These are phyloP conservation scores for Colletotrichum destructivum DNA, from an alignment of 2,329 filamentous ascomycete species.

Conservation along the genomic window DNA sequence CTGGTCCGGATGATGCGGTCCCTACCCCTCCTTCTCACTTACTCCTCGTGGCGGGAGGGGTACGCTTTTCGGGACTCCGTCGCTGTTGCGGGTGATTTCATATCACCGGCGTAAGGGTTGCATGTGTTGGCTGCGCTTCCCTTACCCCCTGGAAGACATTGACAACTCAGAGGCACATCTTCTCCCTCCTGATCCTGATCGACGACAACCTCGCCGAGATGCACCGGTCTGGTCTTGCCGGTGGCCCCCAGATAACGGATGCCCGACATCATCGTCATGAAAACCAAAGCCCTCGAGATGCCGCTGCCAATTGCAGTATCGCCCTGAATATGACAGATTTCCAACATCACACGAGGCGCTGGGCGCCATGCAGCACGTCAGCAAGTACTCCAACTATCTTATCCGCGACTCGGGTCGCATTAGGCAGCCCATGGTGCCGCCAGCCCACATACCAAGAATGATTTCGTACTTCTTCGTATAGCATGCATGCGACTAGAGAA, in stretches of 20 bases:
- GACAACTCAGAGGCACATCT: slow-evolving; percentile 43
- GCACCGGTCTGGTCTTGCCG: slow-evolving; percentile 35
- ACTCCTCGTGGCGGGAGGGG: slow-evolving; percentile 17
- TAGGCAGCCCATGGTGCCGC: slow-evolving; percentile 15
- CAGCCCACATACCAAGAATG: slow-evolving; percentile 11
- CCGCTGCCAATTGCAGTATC: slow-evolving; percentile 8
- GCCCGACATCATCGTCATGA: slow-evolving; percentile 23
- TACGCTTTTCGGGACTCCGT: slow-evolving; percentile 22
- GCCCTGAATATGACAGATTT: not conserved
- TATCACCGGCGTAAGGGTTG: slow-evolving; percentile 43
- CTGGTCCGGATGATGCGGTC: slow-evolving; percentile 31
- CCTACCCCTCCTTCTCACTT: slow-evolving; percentile 25
- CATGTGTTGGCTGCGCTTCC: slow-evolving; percentile 40
- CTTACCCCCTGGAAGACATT: slow-evolving; percentile 7
- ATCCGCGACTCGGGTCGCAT: slow-evolving; percentile 16
- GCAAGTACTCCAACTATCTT: slow-evolving; percentile 10
- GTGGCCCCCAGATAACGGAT: slow-evolving; percentile 12
- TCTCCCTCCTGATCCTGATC: slow-evolving; percentile 22
- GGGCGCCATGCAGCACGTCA: slow-evolving; percentile 22
- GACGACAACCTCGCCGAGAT: slow-evolving; percentile 29
- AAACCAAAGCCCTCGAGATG: not conserved
- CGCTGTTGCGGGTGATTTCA: slow-evolving; percentile 27
- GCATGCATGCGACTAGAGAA: slow-evolving; percentile 12
- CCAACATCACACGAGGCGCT: slow-evolving; percentile 7
- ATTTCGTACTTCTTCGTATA: slow-evolving; percentile 18